Evolutionary conservation across 805 yeast species (phyloP).

Genomic region (Pichia thaimueangensis): DNA sequence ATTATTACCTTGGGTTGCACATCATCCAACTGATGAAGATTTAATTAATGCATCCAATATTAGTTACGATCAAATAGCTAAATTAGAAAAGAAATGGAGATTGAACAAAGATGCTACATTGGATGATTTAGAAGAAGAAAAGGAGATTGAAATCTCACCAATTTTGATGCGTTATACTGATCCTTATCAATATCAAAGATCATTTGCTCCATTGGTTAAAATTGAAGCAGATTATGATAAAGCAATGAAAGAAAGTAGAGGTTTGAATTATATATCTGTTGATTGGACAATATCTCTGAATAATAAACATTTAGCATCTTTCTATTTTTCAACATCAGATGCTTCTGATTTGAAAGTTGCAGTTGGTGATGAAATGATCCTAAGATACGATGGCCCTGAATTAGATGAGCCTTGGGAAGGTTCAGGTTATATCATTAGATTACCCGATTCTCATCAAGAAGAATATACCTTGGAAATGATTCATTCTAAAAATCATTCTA

Average conservation of each 20-base stretch:
- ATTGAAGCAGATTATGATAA: conserved; percentile 78
- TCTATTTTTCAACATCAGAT: conserved; percentile 63
- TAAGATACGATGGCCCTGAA: conserved; percentile 53
- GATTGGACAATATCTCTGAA: conserved; percentile 68
- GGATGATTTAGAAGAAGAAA: conserved; percentile 47
- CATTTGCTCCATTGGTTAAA: conserved; percentile 78
- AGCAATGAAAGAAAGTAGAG: conserved; percentile 67
- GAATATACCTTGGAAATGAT: conserved; percentile 65
- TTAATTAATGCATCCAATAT: conserved; percentile 48
- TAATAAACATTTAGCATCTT: conserved; percentile 61
- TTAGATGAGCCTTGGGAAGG: conserved; percentile 62
- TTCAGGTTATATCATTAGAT: conserved; percentile 60
- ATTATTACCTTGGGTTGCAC: conserved; percentile 76
- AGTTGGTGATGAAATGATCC: conserved; percentile 76
- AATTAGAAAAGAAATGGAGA: conserved; percentile 79
- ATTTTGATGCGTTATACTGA: conserved; percentile 71
- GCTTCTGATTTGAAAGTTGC: conserved; percentile 60
- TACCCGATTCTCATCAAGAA: conserved; percentile 62
- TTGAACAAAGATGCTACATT: conserved; percentile 63
- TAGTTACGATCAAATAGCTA: conserved; percentile 56
- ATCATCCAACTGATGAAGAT: conserved; percentile 61
- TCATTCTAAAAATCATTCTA: conserved; percentile 28
- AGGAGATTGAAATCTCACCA: conserved; percentile 59
- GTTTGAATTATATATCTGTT: conserved; percentile 64
- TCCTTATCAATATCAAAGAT: conserved; percentile 77